Percentiles rank a stretch among this genome's conserved stretches.
Conservation (phyloP, 2,329 filamentous ascomycete genomes). For the Trichoderma brevicompactum region DNA sequence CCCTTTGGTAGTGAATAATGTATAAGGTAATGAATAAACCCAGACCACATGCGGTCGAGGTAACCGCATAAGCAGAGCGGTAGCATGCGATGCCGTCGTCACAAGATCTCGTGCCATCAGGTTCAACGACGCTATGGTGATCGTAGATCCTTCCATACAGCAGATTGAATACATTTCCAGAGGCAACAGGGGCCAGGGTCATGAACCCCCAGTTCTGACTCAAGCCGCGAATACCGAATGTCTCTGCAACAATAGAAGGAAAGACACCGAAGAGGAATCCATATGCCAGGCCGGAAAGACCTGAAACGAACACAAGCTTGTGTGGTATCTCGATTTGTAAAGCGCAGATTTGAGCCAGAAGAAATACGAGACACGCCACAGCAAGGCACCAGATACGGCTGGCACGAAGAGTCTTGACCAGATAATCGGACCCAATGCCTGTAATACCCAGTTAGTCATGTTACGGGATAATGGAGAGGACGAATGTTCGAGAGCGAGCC, state of each 20-base stretch:
- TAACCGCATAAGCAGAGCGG: slow-evolving; percentile 77
- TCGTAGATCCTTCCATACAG: slow-evolving; percentile 88
- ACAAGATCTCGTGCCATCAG: slow-evolving; percentile 74
- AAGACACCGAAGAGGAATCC: slow-evolving; percentile 94
- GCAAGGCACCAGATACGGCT: slow-evolving; percentile 92
- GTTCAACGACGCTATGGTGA: slow-evolving; percentile 70
- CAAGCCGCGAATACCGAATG: slow-evolving; percentile 86
- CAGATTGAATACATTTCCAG: slow-evolving; percentile 89
- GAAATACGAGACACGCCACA: slow-evolving; percentile 76
- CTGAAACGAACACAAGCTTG: slow-evolving; percentile 76
- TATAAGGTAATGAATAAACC: slow-evolving; percentile 73
- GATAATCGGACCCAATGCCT: slow-evolving; percentile 88
- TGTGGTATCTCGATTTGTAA: slow-evolving; percentile 77
- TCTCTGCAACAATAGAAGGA: slow-evolving; percentile 85
- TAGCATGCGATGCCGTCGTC: slow-evolving; percentile 81
- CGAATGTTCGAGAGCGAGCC: background rate
- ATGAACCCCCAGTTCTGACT: slow-evolving; percentile 97
- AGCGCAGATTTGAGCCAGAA: slow-evolving; percentile 76
- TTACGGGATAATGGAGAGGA: background rate
- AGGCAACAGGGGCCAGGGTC: slow-evolving; percentile 85
- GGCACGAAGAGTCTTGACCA: slow-evolving; percentile 78
- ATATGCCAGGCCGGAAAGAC: slow-evolving; percentile 85
- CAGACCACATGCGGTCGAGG: slow-evolving; percentile 70
- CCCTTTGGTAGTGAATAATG: slow-evolving; percentile 66
- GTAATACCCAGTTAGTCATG: background rate